Evolutionary conservation across 192 early-diverging fungal species (phyloP), one percentile per base, ranked within the genome.

Genomic region (Backusella macrospora): DNA sequence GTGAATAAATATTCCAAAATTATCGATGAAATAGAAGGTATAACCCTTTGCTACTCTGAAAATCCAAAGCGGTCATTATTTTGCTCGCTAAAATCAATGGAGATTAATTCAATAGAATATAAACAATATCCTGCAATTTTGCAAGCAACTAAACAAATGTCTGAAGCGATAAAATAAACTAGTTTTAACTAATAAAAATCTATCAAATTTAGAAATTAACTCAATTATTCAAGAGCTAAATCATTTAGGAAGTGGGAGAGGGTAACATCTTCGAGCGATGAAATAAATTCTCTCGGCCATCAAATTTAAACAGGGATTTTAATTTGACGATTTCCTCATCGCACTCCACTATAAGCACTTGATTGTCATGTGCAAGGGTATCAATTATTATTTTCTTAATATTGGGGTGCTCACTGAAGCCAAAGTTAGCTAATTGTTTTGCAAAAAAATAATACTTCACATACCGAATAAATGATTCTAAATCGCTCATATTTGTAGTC

Each of bases 91-190:
- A 46, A 68, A 68, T 68, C 18, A 68, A 43, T 68, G 42, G 43
- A 68, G 40, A 43, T 52, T 21, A 52, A 52, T 52, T n/a, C 48
- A 21, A 21, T 52, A 52, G 48, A 52, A 52, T 21, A 52, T 68
- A 68, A 68, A 68, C 65, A 68, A 68, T 68, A 68, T 68, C 65
- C 65, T 68, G 65, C 40, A 42, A 45, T 45, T 9, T 67, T 67
- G 39, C 65, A 67, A 67, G 65, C 65, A 67, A 67, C 65, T 7
- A 67, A 67, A 67, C 40, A 67, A 67, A 67, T 42, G 23, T 45
- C 21, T 67, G 65, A 45, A 67, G 2, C 23, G 43, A 68, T 68
- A 68, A 68, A 67, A 67, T 23, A 45, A 67, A 46, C 65, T 46
- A 43, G 65, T 68, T 68, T 68, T 68, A 43, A 1, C 46, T 45